These are phyloP conservation scores for maize (Zea mays) DNA, from an alignment of 176 grass and related monocot species.

Conservation along the genomic window DNA sequence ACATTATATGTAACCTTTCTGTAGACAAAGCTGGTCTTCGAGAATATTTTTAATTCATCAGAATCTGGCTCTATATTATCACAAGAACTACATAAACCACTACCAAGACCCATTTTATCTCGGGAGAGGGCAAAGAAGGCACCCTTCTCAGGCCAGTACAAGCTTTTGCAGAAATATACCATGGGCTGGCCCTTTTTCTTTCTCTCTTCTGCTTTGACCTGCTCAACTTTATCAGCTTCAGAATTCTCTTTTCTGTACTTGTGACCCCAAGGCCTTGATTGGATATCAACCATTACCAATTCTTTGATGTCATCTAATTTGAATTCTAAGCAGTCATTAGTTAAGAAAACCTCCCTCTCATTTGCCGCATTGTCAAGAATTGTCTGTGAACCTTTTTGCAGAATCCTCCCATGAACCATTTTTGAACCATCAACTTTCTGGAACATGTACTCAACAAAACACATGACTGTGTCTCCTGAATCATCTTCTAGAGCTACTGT, in stretches of 20 bases:
- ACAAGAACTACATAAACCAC: slow-evolving; percentile 60
- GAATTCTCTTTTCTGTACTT: slow-evolving; percentile 55
- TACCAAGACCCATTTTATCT: slow-evolving; percentile 59
- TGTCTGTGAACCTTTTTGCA: slow-evolving; percentile 50
- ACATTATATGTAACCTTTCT: slow-evolving; percentile 50
- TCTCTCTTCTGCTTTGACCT: slow-evolving; percentile 51
- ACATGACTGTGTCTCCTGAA: slow-evolving; percentile 44
- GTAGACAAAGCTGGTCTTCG: slow-evolving; percentile 52
- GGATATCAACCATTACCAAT: slow-evolving; percentile 37
- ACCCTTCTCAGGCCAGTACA: slow-evolving; percentile 67
- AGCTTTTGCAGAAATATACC: slow-evolving; percentile 62
- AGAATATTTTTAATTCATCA: slow-evolving; percentile 50
- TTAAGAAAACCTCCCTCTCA: slow-evolving; percentile 66
- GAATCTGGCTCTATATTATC: slow-evolving; percentile 30
- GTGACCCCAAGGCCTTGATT: slow-evolving; percentile 37
- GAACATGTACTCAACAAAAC: slow-evolving; percentile 65
- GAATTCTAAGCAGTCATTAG: slow-evolving; percentile 56
- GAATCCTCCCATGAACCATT: slow-evolving; percentile 61
- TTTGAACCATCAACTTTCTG: slow-evolving; percentile 55
- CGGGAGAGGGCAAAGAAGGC: slow-evolving; percentile 55
- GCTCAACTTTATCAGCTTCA: slow-evolving; percentile 44
- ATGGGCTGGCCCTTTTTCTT: slow-evolving; percentile 56
- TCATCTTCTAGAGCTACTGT: slow-evolving; percentile 48
- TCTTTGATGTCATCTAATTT: slow-evolving; percentile 56
- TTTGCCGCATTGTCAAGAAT: slow-evolving; percentile 75